Base-by-base conservation (phyloP, 768 basidiomycete genomes). In the Russula olivacea region DNA sequence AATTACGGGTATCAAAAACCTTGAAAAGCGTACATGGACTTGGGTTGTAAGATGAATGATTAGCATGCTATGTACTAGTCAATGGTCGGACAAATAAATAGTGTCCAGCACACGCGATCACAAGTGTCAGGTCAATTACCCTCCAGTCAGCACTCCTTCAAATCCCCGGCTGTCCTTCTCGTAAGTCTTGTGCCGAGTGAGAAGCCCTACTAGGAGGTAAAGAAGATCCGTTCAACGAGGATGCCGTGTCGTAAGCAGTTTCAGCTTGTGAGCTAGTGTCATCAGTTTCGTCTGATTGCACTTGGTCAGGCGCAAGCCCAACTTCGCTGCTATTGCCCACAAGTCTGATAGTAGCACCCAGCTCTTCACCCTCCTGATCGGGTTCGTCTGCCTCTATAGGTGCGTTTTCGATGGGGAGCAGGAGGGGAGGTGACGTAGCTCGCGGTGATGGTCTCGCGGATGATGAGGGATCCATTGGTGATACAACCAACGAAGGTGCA, bases 81-180 rank as follows among this genome's bases (percentile, higher is more conserved):
- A 61, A 63, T 61, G 61, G 28, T 53, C 55, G 51, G 59, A 49
- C 45, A 54, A 55, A 63, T 58, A 47, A 58, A 66, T 61, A 65
- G 56, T 68, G 67, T 66, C 67, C 61, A 59, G 61, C 61, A 61
- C 62, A 54, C 23, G 56, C 55, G 63, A 65, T 28, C 51, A 63
- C 50, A 40, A 55, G 53, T 25, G 63, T 56, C 56, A 48, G 32
- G 52, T 59, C 52, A 36, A 52, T 49, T 49, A 55, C 32, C 47
- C 59, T 45, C 53, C 53, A 32, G 41, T 36, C 60, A 65, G 72
- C 63, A 68, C 66, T 78, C 81, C 69, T 82, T 81, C 61, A 78
- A 67, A 68, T 77, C 80, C 68, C 76, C 76, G 65, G 71, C 70
- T 43, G 83, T 80, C 80, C 82, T 70, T 80, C 81, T 74, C 83